Evolutionary conservation across 1,139 yeast genomes (phyloP).

Genomic region (Nadsonia commutata): DNA sequence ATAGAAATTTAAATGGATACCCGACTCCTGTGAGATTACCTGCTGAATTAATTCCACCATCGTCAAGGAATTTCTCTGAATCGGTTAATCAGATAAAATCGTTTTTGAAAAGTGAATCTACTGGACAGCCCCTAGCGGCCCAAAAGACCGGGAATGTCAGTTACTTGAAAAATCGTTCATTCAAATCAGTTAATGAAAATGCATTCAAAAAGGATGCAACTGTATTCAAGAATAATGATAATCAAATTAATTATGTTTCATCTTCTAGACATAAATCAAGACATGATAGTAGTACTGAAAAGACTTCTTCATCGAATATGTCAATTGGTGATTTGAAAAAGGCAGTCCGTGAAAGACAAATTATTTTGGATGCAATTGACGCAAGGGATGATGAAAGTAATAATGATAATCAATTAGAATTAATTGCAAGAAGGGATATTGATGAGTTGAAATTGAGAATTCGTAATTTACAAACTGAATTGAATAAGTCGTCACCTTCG

Average conservation of each 20-base stretch:
- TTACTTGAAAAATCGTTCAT: slow-evolving; percentile 16
- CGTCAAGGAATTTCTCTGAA: slow-evolving; percentile 43
- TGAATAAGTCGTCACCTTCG: slow-evolving; percentile 18
- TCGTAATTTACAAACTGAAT: slow-evolving; percentile 35
- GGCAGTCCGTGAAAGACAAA: slow-evolving; percentile 52
- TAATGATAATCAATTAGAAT: slow-evolving; percentile 29
- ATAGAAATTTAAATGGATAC: slow-evolving; percentile 65
- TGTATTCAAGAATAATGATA: slow-evolving; percentile 46
- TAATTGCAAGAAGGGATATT: slow-evolving; percentile 39
- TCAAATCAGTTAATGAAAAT: slow-evolving; percentile 23
- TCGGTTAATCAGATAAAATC: slow-evolving; percentile 38
- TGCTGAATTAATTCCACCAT: slow-evolving; percentile 60
- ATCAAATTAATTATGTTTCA: slow-evolving; percentile 55
- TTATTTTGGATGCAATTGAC: slow-evolving; percentile 57
- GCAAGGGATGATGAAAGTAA: slow-evolving; percentile 46
- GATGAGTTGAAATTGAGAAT: slow-evolving; percentile 52
- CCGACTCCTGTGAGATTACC: slow-evolving; percentile 52
- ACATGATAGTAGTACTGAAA: background rate
- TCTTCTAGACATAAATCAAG: slow-evolving; percentile 42
- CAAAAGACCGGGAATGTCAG: slow-evolving; percentile 12
- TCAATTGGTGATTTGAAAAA: slow-evolving; percentile 40
- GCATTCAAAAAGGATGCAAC: slow-evolving; percentile 34
- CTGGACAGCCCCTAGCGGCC: slow-evolving; percentile 10
- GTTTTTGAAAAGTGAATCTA: slow-evolving; percentile 22
- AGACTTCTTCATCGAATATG: slow-evolving; percentile 9